These are phyloP conservation scores for Barbatosphaeria neglecta DNA, from an alignment of 495 filamentous ascomycete species.

Conservation along the genomic window DNA sequence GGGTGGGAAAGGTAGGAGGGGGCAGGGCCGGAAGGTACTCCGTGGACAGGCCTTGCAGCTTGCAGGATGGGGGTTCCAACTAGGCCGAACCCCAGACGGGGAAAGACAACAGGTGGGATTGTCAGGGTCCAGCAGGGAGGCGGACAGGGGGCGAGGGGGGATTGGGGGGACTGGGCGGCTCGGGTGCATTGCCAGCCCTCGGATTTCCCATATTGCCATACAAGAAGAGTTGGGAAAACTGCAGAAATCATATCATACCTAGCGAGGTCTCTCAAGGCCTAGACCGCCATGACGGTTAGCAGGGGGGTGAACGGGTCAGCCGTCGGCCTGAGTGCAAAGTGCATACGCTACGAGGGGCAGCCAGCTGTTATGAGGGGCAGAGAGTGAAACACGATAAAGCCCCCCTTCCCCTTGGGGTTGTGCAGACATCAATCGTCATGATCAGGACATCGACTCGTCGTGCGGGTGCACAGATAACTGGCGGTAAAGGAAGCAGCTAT, in stretches of 20 bases:
- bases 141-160: no score
- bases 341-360: no score
- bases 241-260: constrained; percentile 25
- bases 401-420: no score
- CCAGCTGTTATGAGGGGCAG: not conserved
- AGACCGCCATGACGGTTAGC: constrained; percentile 6
- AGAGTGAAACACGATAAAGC: not conserved
- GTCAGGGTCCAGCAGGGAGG: not conserved
- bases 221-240: constrained; percentile 2
- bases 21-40: no score
- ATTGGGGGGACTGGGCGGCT: not conserved
- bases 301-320: constrained; percentile 2
- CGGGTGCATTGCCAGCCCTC: not conserved
- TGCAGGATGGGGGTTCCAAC: not conserved
- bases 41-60: no score
- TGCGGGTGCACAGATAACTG: no score
- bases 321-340: no score
- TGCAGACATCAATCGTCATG: not conserved
- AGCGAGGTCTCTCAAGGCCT: constrained; percentile 36
- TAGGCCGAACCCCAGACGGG: not conserved
- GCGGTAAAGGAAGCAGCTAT: not conserved
- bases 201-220: constrained; percentile 2
- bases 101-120: not conserved
- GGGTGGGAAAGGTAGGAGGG: not conserved
- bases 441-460: no score